Evolutionary conservation across 257 asterid genomes (phyloP), one percentile per base, ranked within the genome.

Genomic region (Penstemon davidsonii): DNA sequence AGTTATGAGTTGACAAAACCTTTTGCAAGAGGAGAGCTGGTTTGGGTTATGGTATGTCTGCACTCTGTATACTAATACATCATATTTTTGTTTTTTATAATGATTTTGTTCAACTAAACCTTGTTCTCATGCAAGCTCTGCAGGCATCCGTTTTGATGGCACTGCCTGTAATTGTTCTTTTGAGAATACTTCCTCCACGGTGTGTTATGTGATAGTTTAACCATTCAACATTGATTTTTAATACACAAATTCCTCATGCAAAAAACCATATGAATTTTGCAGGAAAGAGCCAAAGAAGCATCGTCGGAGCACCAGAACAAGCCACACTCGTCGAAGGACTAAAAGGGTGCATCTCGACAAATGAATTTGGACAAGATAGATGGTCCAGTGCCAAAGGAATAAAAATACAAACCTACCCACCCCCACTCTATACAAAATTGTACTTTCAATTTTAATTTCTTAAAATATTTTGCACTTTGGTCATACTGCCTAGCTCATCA

Each of bases 241-340:
- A 25, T 25, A 25, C 33, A 25, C 33, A 25, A 25, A 25, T 25
- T 25, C 33, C 33, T 25, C 33, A 25, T 25, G 33, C 33, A 25
- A 60, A 25, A 60, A 7, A 37, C 36, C 43, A 40, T 54, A 36
- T 50, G 63, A 41, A 36, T 6, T 70, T 53, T 59, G 66, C 83
- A 77, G 85, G 25, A 69, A 66, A 64, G 78, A 69, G 60, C 87
- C 78, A 52, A 80, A 72, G 76, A 82, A 67, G 67, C 84, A 45
- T 7, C 41, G 63, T 8, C 81, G 51, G 2, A 72, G 47, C 60
- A 73, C 75, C 66, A 76, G 56, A 47, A 67, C 75, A 65, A 55
- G 64, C 70, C 85, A 77, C 60, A 62, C 77, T 11, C 81, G 77
- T 56, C 80, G 75, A 53, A 72, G 75, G 69, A 62, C 64, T 25